A percentile compares a stretch with the other conserved stretches of the same genome.
Conservation (phyloP, 345 rosid species). For the Anacardium occidentale region DNA sequence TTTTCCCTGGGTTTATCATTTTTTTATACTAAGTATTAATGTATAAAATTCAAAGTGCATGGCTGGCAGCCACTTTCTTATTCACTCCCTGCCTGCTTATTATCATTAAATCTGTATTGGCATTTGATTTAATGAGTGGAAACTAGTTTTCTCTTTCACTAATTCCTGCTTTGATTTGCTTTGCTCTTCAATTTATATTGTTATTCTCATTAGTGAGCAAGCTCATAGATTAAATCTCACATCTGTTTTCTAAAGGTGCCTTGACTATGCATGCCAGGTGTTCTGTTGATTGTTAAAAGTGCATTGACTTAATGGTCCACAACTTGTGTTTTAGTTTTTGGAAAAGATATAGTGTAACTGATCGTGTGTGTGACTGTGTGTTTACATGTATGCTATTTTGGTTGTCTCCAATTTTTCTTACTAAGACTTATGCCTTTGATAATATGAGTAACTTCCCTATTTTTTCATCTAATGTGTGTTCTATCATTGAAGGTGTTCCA, state of each 20-base stretch:
- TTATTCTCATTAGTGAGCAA: background rate
- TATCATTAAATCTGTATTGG: background rate
- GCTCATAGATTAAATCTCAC: background rate
- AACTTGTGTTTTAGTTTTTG: background rate
- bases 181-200: no score
- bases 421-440: background rate
- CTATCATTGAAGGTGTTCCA: constrained; percentile 33
- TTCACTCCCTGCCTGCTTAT: background rate
- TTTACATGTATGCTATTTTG: background rate
- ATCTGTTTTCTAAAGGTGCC: no score
- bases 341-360: background rate
- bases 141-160: background rate
- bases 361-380: background rate
- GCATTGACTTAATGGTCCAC: background rate
- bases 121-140: background rate
- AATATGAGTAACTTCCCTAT: background rate
- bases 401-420: background rate
- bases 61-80: background rate
- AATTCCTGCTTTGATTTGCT: no score
- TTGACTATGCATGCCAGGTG: no score
- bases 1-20: background rate
- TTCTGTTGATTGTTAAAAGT: no score
- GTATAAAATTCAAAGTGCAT: background rate
- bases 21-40: background rate
- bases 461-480: constrained; percentile 3